Evolutionary conservation across 768 basidiomycete genomes (phyloP).

Genomic region (Lentinula aciculospora): DNA sequence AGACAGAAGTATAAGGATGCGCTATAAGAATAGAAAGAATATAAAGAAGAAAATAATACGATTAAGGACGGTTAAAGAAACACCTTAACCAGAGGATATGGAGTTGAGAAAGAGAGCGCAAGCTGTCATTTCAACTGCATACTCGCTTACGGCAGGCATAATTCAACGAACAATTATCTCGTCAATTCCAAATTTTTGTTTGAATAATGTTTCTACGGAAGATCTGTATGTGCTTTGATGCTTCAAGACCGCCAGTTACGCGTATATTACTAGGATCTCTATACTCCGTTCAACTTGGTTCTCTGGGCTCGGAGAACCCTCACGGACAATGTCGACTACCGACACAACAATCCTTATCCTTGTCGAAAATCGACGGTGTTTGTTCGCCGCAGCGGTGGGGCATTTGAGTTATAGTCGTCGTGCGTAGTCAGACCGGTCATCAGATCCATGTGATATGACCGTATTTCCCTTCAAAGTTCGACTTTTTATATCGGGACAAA

Average conservation of each 20-base stretch:
- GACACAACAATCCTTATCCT: neutral
- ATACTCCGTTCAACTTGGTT: neutral
- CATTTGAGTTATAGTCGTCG: neutral
- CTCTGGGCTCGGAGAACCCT: neutral
- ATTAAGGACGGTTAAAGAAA: constrained; percentile 1
- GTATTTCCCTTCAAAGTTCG: neutral
- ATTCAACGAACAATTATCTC: neutral
- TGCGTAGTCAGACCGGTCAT: neutral
- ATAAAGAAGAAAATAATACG: constrained; percentile 14
- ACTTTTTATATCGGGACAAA: neutral
- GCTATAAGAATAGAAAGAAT: constrained; percentile 14
- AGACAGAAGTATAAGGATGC: constrained; percentile 12
- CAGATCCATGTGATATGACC: neutral
- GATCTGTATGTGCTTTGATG: neutral
- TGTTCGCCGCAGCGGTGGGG: neutral
- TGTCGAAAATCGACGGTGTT: neutral
- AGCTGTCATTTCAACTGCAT: neutral
- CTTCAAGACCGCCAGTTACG: too few relatives aligned
- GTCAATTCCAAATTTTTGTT: neutral
- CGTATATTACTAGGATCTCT: too few relatives aligned
- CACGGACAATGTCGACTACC: neutral
- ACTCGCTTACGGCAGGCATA: constrained; percentile 1
- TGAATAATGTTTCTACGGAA: neutral
- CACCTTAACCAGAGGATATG: constrained; percentile 1
- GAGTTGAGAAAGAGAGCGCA: neutral